Conservation (phyloP, 1,284 basidiomycete species). For the Malassezia equina region DNA sequence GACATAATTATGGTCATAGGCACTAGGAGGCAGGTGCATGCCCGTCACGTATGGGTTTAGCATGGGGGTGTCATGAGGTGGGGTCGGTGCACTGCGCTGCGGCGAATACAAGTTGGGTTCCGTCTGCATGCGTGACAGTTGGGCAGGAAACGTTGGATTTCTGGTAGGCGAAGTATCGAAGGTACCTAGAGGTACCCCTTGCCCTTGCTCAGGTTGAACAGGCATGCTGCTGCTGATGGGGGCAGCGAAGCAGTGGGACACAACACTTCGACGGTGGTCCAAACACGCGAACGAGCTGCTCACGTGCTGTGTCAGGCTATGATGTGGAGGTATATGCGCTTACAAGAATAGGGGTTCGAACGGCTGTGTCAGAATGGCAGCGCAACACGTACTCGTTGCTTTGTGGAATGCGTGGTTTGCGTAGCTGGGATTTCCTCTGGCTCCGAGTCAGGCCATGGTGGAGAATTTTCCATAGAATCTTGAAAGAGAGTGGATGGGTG, state of each 20-base stretch:
- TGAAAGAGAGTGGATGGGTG: conserved; percentile 2
- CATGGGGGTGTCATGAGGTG: neutral
- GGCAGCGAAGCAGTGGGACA: neutral
- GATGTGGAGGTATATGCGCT: neutral
- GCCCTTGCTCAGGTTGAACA: neutral
- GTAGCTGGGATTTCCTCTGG: neutral
- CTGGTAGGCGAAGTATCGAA: neutral
- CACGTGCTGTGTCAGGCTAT: neutral
- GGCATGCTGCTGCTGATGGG: neutral
- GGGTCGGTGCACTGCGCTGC: neutral
- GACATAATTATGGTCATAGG: neutral
- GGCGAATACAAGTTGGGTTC: neutral
- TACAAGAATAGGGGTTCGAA: conserved; percentile 10
- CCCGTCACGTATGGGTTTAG: neutral
- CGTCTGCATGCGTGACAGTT: neutral
- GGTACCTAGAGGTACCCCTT: neutral
- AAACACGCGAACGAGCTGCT: neutral
- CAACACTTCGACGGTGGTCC: neutral
- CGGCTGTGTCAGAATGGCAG: neutral
- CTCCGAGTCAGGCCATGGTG: neutral
- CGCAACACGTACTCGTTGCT: neutral
- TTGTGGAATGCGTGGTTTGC: neutral
- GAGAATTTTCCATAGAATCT: neutral
- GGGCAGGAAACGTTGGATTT: neutral
- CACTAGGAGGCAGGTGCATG: neutral